Conservation (phyloP, 2,329 filamentous ascomycete species). For the Pseudogymnoascus sp. region DNA sequence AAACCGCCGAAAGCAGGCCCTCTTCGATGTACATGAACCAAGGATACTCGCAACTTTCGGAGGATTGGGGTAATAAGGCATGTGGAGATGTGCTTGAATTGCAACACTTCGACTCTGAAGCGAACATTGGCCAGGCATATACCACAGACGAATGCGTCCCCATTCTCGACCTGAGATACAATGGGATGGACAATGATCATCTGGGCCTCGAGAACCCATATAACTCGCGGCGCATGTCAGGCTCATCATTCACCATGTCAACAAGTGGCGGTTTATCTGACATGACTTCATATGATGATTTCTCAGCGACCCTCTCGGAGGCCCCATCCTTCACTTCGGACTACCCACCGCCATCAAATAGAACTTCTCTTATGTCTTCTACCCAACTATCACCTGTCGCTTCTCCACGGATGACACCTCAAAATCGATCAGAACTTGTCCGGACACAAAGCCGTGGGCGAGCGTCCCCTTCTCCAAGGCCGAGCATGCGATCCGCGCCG, state of each 20-base stretch:
- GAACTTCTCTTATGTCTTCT: constrained; percentile 62
- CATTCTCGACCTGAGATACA: constrained; percentile 52
- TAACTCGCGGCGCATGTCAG: constrained; percentile 57
- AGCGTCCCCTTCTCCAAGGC: constrained; percentile 63
- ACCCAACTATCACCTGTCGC: constrained; percentile 65
- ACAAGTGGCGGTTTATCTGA: constrained; percentile 58
- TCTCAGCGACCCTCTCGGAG: constrained; percentile 58
- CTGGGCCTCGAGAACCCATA: constrained; percentile 44
- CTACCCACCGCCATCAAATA: constrained; percentile 53
- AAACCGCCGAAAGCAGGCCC: constrained; percentile 42
- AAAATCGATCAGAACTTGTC: constrained; percentile 53
- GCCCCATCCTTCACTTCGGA: constrained; percentile 57
- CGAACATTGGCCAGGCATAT: constrained; percentile 54
- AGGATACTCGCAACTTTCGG: constrained; percentile 22
- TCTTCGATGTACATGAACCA: constrained; percentile 1
- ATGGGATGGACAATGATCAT: constrained; percentile 43
- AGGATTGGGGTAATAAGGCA: constrained; percentile 46
- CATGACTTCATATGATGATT: constrained; percentile 63
- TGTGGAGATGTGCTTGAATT: constrained; percentile 51
- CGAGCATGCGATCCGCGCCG: constrained; percentile 58
- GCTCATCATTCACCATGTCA: constrained; percentile 67
- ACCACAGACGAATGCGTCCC: constrained; percentile 56
- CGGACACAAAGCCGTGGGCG: constrained; percentile 59
- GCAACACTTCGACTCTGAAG: constrained; percentile 47
- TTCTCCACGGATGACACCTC: constrained; percentile 58